Evolutionary conservation across 2,329 filamentous ascomycete genomes (phyloP), one percentile per base, ranked within the genome.

Genomic region (Trichoderma gracile): DNA sequence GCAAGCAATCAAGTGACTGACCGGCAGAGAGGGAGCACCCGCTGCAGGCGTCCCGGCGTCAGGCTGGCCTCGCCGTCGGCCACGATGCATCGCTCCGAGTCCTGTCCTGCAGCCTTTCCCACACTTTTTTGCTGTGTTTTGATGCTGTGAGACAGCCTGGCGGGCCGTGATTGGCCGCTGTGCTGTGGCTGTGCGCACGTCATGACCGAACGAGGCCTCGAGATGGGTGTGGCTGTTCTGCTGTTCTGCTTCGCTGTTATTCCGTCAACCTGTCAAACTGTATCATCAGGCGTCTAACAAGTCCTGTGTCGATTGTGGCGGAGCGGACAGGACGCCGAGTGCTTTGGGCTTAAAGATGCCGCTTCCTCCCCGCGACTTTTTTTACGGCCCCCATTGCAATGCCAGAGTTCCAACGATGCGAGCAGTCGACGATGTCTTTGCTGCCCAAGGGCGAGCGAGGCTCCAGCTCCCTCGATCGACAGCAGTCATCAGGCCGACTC

Each of bases 1-100:
- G 57, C 47, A 53, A n/a, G 57, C 46, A 23, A 52, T 50, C 47
- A 50, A 61, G 57, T 46, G 46, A 52, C 57, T 46, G 46, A 52
- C 57, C 8, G 8, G 25, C 17, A 27, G 9, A 19, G 47, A 43
- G 38, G 47, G 38, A 61, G 14, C 57, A 21, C 14, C 14, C 21
- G 33, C 57, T 30, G 45, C 23, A 30, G 15, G 21, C 38, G 10
- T 25, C 46, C 46, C 6, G 19, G 40, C 33, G n/a, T 53, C 25
- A 3, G 33, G 38, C 12, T 33, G 58, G 46, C 23, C 58, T 45
- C 46, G 40, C 27, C 21, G 33, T 8, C 33, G 56, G 56, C 46
- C 56, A 43, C 40, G 40, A 56, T 49, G 56, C 45, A 33, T 50
- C 25, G 25, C 25, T 27, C 38, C 30, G n/a, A 23, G 46, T 46